Conservation (phyloP, 495 filamentous ascomycete genomes). For the Xylaria palmicola region DNA sequence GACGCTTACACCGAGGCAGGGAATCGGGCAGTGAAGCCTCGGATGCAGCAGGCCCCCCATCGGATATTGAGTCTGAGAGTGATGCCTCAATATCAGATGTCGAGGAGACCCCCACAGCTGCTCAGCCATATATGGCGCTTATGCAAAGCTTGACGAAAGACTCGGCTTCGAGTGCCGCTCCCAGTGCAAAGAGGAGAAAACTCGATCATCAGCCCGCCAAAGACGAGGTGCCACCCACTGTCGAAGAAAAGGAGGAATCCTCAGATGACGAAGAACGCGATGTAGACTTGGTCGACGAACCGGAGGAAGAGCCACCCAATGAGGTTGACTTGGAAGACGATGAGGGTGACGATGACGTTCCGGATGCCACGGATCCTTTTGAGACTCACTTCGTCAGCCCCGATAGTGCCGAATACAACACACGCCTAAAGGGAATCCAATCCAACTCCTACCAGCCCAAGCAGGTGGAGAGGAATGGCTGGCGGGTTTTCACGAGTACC, state of each 20-base stretch:
- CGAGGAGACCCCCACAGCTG: slow-evolving; percentile 32
- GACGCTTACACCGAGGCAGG: slow-evolving; percentile 22
- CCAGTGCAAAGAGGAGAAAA: slow-evolving; percentile 68
- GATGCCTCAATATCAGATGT: slow-evolving; percentile 43
- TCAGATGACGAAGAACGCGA: slow-evolving; percentile 37
- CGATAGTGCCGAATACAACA: slow-evolving; percentile 54
- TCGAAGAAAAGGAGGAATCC: slow-evolving; percentile 22
- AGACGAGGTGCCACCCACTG: slow-evolving; percentile 25
- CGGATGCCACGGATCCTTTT: slow-evolving; percentile 68
- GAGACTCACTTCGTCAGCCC: slow-evolving; percentile 71
- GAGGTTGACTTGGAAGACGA: slow-evolving; percentile 24
- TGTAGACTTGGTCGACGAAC: slow-evolving; percentile 46
- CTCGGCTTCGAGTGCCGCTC: slow-evolving; percentile 54
- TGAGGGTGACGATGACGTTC: slow-evolving; percentile 50
- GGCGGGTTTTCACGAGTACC: slow-evolving; percentile 37
- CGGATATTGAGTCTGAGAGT: slow-evolving; percentile 40
- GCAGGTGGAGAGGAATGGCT: slow-evolving; percentile 42
- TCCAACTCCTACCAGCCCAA: slow-evolving; percentile 60
- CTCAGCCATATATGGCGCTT: slow-evolving; percentile 61
- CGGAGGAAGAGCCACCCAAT: slow-evolving; percentile 48
- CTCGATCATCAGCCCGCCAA: slow-evolving; percentile 42
- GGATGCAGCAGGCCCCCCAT: slow-evolving; percentile 35
- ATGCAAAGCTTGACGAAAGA: slow-evolving; percentile 61
- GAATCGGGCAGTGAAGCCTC: slow-evolving; percentile 49
- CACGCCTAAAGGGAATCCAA: slow-evolving; percentile 52